Conservation (phyloP, 1,139 yeast genomes). For the Yamadazyma sp. region DNA sequence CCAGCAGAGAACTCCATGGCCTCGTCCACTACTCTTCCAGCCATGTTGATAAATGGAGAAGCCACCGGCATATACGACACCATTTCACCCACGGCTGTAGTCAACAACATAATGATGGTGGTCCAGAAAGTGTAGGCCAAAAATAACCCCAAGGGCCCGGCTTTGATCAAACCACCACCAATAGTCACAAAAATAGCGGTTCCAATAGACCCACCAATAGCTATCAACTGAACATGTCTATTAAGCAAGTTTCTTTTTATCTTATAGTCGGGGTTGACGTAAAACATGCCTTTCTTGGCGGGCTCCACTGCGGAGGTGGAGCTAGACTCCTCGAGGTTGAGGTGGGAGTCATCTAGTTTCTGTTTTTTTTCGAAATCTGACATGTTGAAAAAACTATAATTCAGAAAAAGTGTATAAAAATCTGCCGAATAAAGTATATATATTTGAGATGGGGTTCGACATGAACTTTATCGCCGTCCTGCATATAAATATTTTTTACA, state of each 20-base stretch:
- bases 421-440: not conserved
- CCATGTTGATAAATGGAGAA: slow-evolving; percentile 56
- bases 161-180: slow-evolving; percentile 42
- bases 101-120: slow-evolving; percentile 53
- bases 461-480: too few relatives aligned
- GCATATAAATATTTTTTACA: too few relatives aligned
- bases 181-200: slow-evolving; percentile 47
- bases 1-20: slow-evolving; percentile 76
- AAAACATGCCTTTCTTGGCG: slow-evolving; percentile 4
- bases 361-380: slow-evolving; percentile 2
- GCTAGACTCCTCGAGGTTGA: not conserved
- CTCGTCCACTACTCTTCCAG: slow-evolving; percentile 56
- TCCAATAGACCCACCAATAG: slow-evolving; percentile 85
- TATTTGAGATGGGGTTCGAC: too few relatives aligned
- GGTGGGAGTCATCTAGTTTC: not conserved
- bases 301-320: not conserved
- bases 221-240: slow-evolving; percentile 75
- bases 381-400: not conserved
- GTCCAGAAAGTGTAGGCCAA: slow-evolving; percentile 44
- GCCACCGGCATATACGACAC: slow-evolving; percentile 72
- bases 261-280: slow-evolving; percentile 7
- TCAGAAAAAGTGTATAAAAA: not conserved
- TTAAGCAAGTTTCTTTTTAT: slow-evolving; percentile 50
- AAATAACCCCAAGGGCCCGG: slow-evolving; percentile 47
- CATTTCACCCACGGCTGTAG: slow-evolving; percentile 81